Conservation (phyloP, 1,284 basidiomycete genomes). For the Rhizoctonia solani region DNA sequence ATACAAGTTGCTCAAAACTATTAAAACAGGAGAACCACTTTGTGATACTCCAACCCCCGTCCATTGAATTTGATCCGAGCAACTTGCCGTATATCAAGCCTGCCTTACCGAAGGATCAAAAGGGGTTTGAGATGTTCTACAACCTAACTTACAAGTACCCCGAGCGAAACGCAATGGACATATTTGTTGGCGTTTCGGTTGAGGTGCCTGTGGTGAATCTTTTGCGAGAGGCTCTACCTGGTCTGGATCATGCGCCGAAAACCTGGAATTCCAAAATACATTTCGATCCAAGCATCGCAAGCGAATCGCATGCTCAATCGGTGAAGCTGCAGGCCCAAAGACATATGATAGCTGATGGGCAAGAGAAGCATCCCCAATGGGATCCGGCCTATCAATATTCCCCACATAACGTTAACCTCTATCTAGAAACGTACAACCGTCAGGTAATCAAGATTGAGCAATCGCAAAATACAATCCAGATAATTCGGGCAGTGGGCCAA, state of each 20-base stretch:
- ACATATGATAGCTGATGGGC: background rate
- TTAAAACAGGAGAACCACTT: background rate
- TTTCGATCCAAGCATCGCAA: background rate
- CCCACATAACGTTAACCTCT: background rate
- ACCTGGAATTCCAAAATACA: background rate
- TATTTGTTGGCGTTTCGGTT: background rate
- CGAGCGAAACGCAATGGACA: conserved; percentile 5
- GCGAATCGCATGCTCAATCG: background rate
- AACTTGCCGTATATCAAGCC: conserved; percentile 6
- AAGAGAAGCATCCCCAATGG: background rate
- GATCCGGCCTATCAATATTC: conserved; percentile 7
- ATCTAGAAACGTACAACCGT: conserved; percentile 15
- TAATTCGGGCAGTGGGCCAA: background rate
- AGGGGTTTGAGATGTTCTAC: background rate
- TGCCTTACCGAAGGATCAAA: background rate
- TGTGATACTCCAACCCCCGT: background rate
- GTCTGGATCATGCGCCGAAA: too few relatives aligned
- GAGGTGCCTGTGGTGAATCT: background rate
- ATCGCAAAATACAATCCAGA: background rate
- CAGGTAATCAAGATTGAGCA: background rate
- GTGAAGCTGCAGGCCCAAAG: background rate
- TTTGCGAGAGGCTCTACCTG: background rate
- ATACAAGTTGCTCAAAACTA: background rate
- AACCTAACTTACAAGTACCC: conserved; percentile 5
- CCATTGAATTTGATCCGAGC: background rate